Conservation (phyloP, 2,329 filamentous ascomycete genomes). For the Alternaria sp. region DNA sequence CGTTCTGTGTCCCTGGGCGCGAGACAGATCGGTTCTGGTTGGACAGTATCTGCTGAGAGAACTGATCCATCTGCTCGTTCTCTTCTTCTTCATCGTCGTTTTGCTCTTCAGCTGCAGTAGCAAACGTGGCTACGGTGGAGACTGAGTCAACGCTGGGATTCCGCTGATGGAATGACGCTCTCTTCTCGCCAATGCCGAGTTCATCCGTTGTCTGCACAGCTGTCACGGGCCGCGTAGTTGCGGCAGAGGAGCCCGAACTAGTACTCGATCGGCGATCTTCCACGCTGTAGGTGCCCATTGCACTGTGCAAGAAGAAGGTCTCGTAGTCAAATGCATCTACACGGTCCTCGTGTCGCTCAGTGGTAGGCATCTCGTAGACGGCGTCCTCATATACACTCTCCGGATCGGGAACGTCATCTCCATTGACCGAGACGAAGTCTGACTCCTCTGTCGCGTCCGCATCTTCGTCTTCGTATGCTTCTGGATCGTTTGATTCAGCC, state of each 20-base stretch:
- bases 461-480: slow-evolving; percentile 32
- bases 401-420: slow-evolving; percentile 26
- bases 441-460: slow-evolving; percentile 46
- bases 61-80: slow-evolving; percentile 52
- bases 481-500: slow-evolving; percentile 27
- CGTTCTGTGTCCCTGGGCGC: slow-evolving; percentile 21
- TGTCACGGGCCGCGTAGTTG: slow-evolving; percentile 55
- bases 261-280: slow-evolving; percentile 61
- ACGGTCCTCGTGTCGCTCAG: slow-evolving; percentile 82
- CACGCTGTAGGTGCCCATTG: slow-evolving; percentile 77
- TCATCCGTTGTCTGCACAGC: slow-evolving; percentile 31
- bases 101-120: slow-evolving; percentile 65
- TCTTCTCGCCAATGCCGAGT: slow-evolving; percentile 28
- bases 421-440: slow-evolving; percentile 47
- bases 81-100: slow-evolving; percentile 45
- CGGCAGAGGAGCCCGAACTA: slow-evolving; percentile 59
- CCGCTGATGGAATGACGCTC: slow-evolving; percentile 53
- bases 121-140: slow-evolving; percentile 67
- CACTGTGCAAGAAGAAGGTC: slow-evolving; percentile 92
- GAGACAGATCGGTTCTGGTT: slow-evolving; percentile 23
- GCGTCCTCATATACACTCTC: slow-evolving; percentile 55
- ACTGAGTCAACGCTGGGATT: slow-evolving; percentile 65
- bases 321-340: slow-evolving; percentile 97
- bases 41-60: slow-evolving; percentile 42
- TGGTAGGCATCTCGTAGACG: slow-evolving; percentile 45